Percentiles rank a stretch among this genome's conserved stretches.
These are phyloP conservation scores for Rhinocladiella similis DNA, from an alignment of 2,329 filamentous ascomycete genomes.

Conservation along the genomic window DNA sequence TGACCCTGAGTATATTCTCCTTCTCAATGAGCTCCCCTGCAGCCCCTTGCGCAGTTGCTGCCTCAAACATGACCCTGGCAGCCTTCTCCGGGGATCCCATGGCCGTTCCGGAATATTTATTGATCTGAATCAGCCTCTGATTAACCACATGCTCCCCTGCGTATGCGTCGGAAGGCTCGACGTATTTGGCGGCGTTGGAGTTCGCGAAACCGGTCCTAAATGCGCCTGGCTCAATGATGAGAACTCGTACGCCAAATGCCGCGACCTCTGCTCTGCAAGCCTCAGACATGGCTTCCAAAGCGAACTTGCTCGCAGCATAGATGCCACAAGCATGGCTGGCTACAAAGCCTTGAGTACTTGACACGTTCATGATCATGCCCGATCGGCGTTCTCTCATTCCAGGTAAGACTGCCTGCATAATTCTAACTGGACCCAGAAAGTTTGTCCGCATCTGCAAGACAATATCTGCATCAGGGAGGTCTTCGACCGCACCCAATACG, in stretches of 20 bases:
- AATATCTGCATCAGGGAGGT: constrained; percentile 42
- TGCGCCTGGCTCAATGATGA: constrained; percentile 47
- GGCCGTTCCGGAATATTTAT: constrained; percentile 11
- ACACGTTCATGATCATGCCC: constrained; percentile 41
- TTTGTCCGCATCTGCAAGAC: constrained; percentile 46
- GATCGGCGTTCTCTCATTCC: constrained; percentile 31
- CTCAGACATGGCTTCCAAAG: constrained; percentile 46
- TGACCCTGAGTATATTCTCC: constrained; percentile 34
- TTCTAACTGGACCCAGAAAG: constrained; percentile 49
- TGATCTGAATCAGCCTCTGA: constrained; percentile 5
- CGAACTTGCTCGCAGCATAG: constrained; percentile 42
- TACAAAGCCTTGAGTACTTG: constrained; percentile 23
- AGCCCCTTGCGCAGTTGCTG: constrained; percentile 35
- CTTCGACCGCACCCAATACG: constrained; percentile 44
- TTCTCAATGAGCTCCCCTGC: constrained; percentile 37
- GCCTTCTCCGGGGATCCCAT: constrained; percentile 39
- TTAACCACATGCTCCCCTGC: constrained; percentile 15
- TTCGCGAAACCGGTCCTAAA: constrained; percentile 49
- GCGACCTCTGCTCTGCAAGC: constrained; percentile 49
- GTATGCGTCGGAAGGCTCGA: constrained; percentile 14
- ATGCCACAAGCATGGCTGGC: constrained; percentile 41
- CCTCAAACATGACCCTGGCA: constrained; percentile 41
- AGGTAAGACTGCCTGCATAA: constrained; percentile 28
- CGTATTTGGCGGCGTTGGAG: constrained; percentile 9
- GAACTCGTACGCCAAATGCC: constrained; percentile 45